Evolutionary conservation across 768 basidiomycete genomes (phyloP), one percentile per base, ranked within the genome.

Genomic region (Wakefieldia striispora): DNA sequence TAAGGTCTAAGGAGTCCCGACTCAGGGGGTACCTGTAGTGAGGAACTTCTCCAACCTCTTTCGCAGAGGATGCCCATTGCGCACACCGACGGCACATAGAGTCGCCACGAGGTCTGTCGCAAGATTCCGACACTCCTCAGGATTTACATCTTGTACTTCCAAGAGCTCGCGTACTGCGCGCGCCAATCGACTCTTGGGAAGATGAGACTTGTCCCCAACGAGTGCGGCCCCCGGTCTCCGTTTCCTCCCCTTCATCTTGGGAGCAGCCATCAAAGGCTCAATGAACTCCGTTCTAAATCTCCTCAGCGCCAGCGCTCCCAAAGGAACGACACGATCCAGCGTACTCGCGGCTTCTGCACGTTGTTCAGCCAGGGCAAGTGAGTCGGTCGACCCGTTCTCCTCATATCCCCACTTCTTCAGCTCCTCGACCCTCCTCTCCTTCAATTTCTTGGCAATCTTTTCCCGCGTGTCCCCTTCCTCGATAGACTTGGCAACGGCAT

Each of bases 291-390:
- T 79, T 60, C 88, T 78, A 61, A 90, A 89, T 37, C 84, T 76
- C 38, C 88, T 80, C 64, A 80, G 75, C 40, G 86, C 88, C 40
- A 88, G 73, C 43, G 86, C 77, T 31, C 74, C 60, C 50, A 90
- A 68, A 17, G 80, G 78, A 50, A 90, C 77, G 59, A 88, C 70
- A 41, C 87, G 83, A 57, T 88, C 84, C 20, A 68, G 65, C 40
- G 80, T 57, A 58, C 87, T 90, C 43, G 84, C 85, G 5, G 88
- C 85, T 66, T 90, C 87, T 27, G 85, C 87, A 59, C 78, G 80
- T 14, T 82, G 77, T 65, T 90, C 86, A 23, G 85, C 84, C 44
- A 75, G 67, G 7, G 74, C 75, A 51, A 83, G 60, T 39, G 67
- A 60, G 56, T 80, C 79, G 16, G 67, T 53, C 17, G 78, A 61